phyloP scores from a whole-genome alignment of 768 basidiomycete species.

The Mycena capillaripes region DNA sequence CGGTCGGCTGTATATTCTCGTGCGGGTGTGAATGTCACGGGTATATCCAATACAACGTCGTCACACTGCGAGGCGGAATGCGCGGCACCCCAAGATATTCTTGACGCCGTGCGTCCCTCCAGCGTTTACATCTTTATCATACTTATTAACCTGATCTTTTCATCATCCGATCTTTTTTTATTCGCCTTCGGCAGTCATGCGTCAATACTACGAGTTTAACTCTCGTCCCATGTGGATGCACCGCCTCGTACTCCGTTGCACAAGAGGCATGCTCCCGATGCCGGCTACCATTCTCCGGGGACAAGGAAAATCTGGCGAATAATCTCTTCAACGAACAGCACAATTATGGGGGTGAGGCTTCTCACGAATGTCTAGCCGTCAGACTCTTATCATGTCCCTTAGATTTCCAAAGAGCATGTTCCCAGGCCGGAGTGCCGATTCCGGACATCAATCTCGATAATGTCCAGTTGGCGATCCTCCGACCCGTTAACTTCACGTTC shows the following conservation, averaged over 20 bases:
- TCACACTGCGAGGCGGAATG: neutral
- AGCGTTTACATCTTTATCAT: neutral
- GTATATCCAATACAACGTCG: neutral
- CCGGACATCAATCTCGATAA: conserved; percentile 1
- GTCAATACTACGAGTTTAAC: neutral
- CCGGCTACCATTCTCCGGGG: neutral
- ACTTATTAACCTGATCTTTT: no score
- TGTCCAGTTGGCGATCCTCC: neutral
- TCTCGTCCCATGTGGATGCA: conserved; percentile 17
- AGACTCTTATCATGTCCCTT: no score
- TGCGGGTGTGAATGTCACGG: neutral
- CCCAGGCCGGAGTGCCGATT: neutral
- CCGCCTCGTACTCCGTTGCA: neutral
- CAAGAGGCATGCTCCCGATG: conserved; percentile 13
- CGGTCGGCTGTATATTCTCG: neutral
- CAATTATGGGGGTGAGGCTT: neutral
- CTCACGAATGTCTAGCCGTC: neutral
- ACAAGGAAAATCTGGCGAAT: neutral
- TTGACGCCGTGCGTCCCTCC: neutral
- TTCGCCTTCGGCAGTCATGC: neutral
- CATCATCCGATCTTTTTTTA: no score
- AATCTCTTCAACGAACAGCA: neutral
- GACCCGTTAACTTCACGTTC: neutral
- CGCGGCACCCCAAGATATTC: neutral
- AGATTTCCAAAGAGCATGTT: neutral